A percentile compares a stretch with the other conserved stretches of the same genome.
These are phyloP conservation scores for Serendipita vermifera DNA, from an alignment of 768 basidiomycete species.

Conservation along the genomic window DNA sequence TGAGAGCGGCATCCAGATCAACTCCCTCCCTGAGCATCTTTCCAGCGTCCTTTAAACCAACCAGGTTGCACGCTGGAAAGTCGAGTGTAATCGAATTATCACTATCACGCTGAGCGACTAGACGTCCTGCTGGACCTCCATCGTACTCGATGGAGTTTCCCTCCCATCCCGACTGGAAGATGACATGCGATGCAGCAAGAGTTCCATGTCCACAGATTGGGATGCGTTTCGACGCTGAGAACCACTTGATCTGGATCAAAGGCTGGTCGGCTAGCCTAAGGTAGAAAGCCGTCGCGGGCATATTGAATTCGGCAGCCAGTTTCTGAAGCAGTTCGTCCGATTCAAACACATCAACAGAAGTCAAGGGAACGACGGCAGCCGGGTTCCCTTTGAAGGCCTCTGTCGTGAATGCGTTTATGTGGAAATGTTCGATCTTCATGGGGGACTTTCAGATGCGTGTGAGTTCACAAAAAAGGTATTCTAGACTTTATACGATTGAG, in stretches of 20 bases:
- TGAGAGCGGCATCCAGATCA: slow-evolving; percentile 5
- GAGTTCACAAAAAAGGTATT: neutral
- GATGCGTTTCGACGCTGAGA: slow-evolving; percentile 19
- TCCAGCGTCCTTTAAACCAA: slow-evolving; percentile 11
- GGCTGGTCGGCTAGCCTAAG: too few relatives aligned
- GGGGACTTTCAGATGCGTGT: neutral
- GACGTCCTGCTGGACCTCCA: slow-evolving; percentile 15
- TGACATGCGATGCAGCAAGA: slow-evolving; percentile 21
- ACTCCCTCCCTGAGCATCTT: neutral
- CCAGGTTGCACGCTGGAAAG: slow-evolving; percentile 16
- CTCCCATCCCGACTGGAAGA: slow-evolving; percentile 14
- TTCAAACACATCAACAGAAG: neutral
- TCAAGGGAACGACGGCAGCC: slow-evolving; percentile 23
- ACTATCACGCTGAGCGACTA: slow-evolving; percentile 13
- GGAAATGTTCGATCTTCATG: slow-evolving; percentile 13
- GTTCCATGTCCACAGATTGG: slow-evolving; percentile 26
- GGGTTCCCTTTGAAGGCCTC: slow-evolving; percentile 23
- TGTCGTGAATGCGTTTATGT: slow-evolving; percentile 25
- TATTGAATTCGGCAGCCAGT: slow-evolving; percentile 20
- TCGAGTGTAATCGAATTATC: slow-evolving; percentile 18
- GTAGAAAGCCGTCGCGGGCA: slow-evolving; percentile 20
- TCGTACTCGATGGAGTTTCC: slow-evolving; percentile 16
- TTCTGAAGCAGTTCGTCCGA: slow-evolving; percentile 11
- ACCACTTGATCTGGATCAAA: slow-evolving; percentile 21
- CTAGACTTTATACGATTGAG: too few relatives aligned